A percentile compares a stretch with the other conserved stretches of the same genome.
These are phyloP conservation scores for Glonium stellatum DNA, from an alignment of 495 filamentous ascomycete genomes.

Conservation along the genomic window DNA sequence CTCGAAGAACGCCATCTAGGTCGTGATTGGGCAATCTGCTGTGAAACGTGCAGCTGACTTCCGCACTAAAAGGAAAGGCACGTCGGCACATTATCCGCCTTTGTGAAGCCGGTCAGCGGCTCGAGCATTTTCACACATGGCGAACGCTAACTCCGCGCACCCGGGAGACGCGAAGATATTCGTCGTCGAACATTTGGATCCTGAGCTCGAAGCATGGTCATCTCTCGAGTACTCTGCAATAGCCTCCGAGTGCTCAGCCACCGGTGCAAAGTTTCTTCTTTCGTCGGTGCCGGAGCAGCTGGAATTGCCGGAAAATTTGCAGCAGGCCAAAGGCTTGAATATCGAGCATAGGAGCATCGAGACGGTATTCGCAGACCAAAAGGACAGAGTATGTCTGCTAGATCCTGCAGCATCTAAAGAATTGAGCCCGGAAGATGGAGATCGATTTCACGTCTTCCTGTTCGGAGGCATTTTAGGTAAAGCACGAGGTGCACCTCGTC, in stretches of 20 bases:
- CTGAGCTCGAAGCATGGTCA: slow-evolving; percentile 91
- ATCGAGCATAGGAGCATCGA: slow-evolving; percentile 71
- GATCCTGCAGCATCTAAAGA: slow-evolving; percentile 79
- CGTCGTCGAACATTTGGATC: slow-evolving; percentile 88
- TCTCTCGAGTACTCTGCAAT: slow-evolving; percentile 83
- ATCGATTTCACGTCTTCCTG: slow-evolving; percentile 79
- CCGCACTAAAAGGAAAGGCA: slow-evolving; percentile 22
- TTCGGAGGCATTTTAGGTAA: slow-evolving; percentile 94
- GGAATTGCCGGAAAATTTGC: slow-evolving; percentile 58
- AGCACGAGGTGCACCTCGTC: slow-evolving; percentile 25
- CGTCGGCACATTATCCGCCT: slow-evolving; percentile 19
- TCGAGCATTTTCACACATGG: slow-evolving; percentile 7
- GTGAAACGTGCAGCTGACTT: slow-evolving; percentile 20
- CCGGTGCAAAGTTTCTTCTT: slow-evolving; percentile 66
- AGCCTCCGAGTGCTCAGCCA: slow-evolving; percentile 64
- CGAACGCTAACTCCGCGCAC: slow-evolving; percentile 11
- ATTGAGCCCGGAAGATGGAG: slow-evolving; percentile 73
- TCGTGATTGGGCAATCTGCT: slow-evolving; percentile 21
- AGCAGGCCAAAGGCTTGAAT: slow-evolving; percentile 51
- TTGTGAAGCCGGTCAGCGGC: neutral
- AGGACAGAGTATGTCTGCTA: slow-evolving; percentile 72
- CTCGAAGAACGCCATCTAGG: slow-evolving; percentile 9
- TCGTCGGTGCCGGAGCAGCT: slow-evolving; percentile 70
- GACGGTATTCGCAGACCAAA: slow-evolving; percentile 59
- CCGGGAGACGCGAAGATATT: slow-evolving; percentile 49